Evolutionary conservation across 2,329 filamentous ascomycete species (phyloP), one percentile per base, ranked within the genome.

Genomic region (Trichothecium roseum): DNA sequence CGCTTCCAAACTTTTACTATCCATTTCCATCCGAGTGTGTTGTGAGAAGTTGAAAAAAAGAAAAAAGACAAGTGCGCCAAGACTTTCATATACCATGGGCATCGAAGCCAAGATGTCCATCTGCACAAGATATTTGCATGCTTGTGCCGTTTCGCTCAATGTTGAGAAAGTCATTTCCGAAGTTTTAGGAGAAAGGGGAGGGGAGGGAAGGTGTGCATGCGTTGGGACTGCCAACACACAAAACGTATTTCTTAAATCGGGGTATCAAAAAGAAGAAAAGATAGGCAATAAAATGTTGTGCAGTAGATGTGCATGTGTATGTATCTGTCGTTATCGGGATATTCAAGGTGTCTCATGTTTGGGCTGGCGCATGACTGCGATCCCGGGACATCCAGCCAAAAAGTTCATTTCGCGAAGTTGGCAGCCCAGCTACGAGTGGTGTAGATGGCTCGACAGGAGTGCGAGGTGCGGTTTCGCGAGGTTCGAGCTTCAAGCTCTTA

Each of bases 401-500:
- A 10, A 70, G 49, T 36, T 70, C 66, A 4, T 52, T 51, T 32
- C 59, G 55, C 22, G 48, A 48, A 15, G 53, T 48, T 33, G 55
- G 46, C 15, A 43, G 50, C 32, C 43, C 48, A 10, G 45, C 47
- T 22, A 49, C 46, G 10, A 53, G 45, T 3, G 45, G 49, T 35
- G 42, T 62, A 43, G 46, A 55, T 18, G 38, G 57, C 46, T 50
- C 63, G 39, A 39, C 46, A 37, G 58, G 44, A 30, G 52, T 40
- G 14, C 28, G 47, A 12, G 55, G 54, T 32, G 53, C 45, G 16
- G 50, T 58, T 50, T 83, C 79, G 32, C 81, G 70, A 8, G 88
- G 88, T 55, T 95, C 88, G 17, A 94, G 69, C 18, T 88, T 62
- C 30, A 94, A 67, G 40, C 85, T 93, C 52, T 89, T 86, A 44